A percentile compares a stretch with the other conserved stretches of the same genome.
Conservation (phyloP, 1,139 yeast genomes). For the Hemisphaericaspora subhashii region DNA sequence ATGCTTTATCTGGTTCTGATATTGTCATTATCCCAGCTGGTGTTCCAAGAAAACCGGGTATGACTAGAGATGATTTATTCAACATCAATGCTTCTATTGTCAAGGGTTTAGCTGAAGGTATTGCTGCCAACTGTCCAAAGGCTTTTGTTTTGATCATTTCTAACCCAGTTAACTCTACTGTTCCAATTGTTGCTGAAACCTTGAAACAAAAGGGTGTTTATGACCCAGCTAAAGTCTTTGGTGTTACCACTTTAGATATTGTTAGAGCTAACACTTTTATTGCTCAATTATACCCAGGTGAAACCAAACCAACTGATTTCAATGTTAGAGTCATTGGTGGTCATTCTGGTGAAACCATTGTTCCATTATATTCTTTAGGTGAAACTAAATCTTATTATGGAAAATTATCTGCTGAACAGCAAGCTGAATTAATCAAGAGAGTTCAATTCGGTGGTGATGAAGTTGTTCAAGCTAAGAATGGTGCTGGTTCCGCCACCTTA, state of each 20-base stretch:
- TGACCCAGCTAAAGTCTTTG: slow-evolving; percentile 90
- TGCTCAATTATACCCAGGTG: slow-evolving; percentile 56
- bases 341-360: slow-evolving; percentile 76
- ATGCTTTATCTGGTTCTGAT: slow-evolving; percentile 78
- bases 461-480: slow-evolving; percentile 97
- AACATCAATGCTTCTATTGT: slow-evolving; percentile 96
- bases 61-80: slow-evolving; percentile 98
- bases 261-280: slow-evolving; percentile 93
- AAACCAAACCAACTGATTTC: slow-evolving; percentile 68
- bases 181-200: slow-evolving; percentile 96
- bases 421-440: slow-evolving; percentile 80
- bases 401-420: slow-evolving; percentile 50
- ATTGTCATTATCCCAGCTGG: slow-evolving; percentile 97
- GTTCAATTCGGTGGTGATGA: slow-evolving; percentile 99
- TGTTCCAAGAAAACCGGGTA: slow-evolving; percentile 99
- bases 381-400: slow-evolving; percentile 47
- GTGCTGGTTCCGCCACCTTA: slow-evolving; percentile 98
- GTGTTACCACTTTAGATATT: slow-evolving; percentile 95
- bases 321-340: slow-evolving; percentile 73
- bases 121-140: slow-evolving; percentile 83
- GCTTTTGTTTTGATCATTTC: slow-evolving; percentile 88
- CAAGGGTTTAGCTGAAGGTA: slow-evolving; percentile 85
- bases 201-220: slow-evolving; percentile 82
- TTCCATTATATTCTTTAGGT: slow-evolving; percentile 67
- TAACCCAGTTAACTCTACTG: slow-evolving; percentile 98